Base-by-base conservation (phyloP, 257 asterid genomes). In the Nicotiana obtusifolia region DNA sequence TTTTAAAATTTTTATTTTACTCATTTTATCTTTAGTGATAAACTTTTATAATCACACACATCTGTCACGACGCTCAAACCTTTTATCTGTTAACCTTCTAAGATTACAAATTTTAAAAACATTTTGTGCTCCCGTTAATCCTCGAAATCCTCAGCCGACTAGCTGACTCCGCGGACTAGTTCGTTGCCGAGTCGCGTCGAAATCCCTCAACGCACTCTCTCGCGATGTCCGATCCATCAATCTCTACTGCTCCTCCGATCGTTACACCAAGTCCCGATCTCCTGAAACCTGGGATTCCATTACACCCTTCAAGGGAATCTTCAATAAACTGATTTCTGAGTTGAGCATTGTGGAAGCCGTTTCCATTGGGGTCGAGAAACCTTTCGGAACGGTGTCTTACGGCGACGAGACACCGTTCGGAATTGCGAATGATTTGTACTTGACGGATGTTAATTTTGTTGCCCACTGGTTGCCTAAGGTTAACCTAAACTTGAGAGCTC, bases 121-220 rank as follows among this genome's bases (percentile, higher is more conserved):
- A 0, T 26, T 26, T 26, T 26, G 1, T 26, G 31, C 84, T 88
- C 9, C 88, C 84, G 20, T 84, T 94, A 73, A 85, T 94, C 82
- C 83, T 92, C 75, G 97, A 94, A 11, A 91, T 94, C 89, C 90
- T 91, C 83, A 84, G 83, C 84, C 93, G 93, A 76, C 90, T 92
- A 84, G 14, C 73, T 73, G 93, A 91, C 85, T 90, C 96, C 33
- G 85, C 88, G 67, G 96, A 90, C 41, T 93, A 44, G 93, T 93
- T 64, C 92, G 94, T 79, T 91, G 93, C 88, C 90, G 96, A 15
- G 87, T 88, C 86, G 87, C 91, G 53, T 91, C 93, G 82, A 90
- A 84, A 79, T 54, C 92, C 88, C 78, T 94, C 17, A 91, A 92
- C 85, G 65, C 90, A 5, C 84, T 90, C 44, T 89, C 87, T 56